These are phyloP conservation scores for Candida frijolesensis DNA, from an alignment of 1,139 yeast species.

Conservation along the genomic window DNA sequence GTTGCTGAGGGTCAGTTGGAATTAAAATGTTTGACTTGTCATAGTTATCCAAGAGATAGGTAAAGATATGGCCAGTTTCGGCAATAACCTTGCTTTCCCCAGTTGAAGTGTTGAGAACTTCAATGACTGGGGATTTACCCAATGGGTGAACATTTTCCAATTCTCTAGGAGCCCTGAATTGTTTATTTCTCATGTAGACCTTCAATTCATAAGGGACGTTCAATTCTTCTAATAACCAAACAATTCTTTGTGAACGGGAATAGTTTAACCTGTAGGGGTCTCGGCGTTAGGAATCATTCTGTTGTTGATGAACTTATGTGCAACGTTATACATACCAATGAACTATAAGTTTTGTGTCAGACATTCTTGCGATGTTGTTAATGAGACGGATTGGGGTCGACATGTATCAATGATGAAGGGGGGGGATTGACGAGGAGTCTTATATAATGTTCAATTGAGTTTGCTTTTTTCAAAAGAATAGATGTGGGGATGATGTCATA, in stretches of 20 bases:
- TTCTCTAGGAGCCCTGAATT: constrained; percentile 39
- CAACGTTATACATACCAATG: constrained; percentile 23
- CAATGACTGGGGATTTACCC: constrained; percentile 46
- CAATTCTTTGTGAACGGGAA: constrained; percentile 41
- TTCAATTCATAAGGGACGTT: constrained; percentile 38
- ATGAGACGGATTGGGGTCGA: not conserved
- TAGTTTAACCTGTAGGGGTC: constrained; percentile 29
- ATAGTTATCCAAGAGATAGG: constrained; percentile 32
- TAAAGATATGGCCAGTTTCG: constrained; percentile 42
- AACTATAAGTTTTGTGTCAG: constrained; percentile 18
- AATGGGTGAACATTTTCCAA: constrained; percentile 38
- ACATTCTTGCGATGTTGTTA: not conserved
- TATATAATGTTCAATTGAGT: not conserved
- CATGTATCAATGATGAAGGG: not conserved
- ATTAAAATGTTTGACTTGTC: constrained; percentile 29
- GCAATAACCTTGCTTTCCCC: constrained; percentile 24
- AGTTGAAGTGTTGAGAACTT: constrained; percentile 22
- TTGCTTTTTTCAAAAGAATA: not conserved
- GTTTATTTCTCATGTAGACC: constrained; percentile 28
- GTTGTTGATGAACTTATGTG: not conserved
- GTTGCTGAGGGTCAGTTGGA: constrained; percentile 27
- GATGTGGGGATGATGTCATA: not conserved
- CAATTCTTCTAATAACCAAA: constrained; percentile 43
- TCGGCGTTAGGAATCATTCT: constrained; percentile 9
- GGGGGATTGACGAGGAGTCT: not conserved